Evolutionary conservation across 257 asterid species (phyloP).

Genomic region (Solanum virginianum): DNA sequence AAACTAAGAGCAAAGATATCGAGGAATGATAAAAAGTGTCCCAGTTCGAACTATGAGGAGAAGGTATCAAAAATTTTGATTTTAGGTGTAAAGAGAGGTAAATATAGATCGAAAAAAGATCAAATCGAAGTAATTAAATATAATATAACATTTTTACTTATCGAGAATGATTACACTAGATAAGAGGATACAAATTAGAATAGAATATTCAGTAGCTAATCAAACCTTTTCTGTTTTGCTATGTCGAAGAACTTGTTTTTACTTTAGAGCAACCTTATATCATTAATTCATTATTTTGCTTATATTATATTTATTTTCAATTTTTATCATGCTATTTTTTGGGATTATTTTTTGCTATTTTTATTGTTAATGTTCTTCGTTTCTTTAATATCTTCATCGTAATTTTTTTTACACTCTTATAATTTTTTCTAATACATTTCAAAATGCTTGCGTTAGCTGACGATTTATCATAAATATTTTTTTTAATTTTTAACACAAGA

Average conservation of each 20-base stretch:
- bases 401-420: neutral
- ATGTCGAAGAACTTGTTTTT: neutral
- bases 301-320: too few relatives aligned
- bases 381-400: neutral
- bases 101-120: neutral
- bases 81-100: neutral
- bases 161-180: neutral
- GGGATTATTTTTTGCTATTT: too few relatives aligned
- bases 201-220: neutral
- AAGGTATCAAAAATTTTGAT: neutral
- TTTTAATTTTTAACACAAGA: accelerated
- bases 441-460: neutral
- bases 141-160: neutral
- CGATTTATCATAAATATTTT: accelerated
- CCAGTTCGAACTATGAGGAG: neutral
- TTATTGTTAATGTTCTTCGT: too few relatives aligned
- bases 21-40: neutral
- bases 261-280: neutral
- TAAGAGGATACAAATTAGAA: neutral
- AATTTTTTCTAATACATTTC: neutral
- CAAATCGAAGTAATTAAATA: neutral
- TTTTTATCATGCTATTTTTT: too few relatives aligned
- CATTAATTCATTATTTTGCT: too few relatives aligned
- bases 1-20: neutral
- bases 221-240: neutral